Conservation (phyloP, 1,139 yeast species). For the Hansenula sp. region DNA sequence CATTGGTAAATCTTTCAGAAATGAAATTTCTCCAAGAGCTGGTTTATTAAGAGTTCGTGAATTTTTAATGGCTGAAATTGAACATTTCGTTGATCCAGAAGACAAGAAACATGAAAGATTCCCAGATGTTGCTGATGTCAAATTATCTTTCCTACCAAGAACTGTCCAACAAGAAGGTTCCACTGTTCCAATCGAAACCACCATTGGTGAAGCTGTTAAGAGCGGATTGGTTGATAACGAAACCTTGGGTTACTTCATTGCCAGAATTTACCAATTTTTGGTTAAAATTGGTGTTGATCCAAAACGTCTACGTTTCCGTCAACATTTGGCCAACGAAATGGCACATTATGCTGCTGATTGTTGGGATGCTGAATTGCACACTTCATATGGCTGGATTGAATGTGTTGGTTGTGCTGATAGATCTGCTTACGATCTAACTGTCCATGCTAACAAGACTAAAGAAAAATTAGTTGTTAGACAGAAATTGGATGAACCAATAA, state of each 20-base stretch:
- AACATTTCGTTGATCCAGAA: constrained; percentile 93
- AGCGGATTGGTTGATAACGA: constrained; percentile 91
- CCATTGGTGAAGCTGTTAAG: constrained; percentile 88
- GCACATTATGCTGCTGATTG: constrained; percentile 99
- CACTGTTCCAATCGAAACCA: constrained; percentile 56
- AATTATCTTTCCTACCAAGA: constrained; percentile 78
- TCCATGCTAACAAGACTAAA: constrained; percentile 92
- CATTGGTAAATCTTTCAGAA: constrained; percentile 97
- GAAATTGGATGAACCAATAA: constrained; percentile 76
- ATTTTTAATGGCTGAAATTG: constrained; percentile 98
- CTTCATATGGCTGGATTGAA: constrained; percentile 98
- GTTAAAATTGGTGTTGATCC: constrained; percentile 87
- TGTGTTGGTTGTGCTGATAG: constrained; percentile 99
- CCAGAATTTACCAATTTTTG: constrained; percentile 84
- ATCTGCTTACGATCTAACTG: constrained; percentile 95
- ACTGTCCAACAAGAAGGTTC: constrained; percentile 83
- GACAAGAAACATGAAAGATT: constrained; percentile 83
- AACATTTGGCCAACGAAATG: constrained; percentile 98
- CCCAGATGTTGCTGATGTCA: constrained; percentile 66
- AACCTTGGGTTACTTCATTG: constrained; percentile 95
- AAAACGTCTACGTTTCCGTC: constrained; percentile 87
- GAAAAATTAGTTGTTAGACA: constrained; percentile 94
- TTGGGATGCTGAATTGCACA: constrained; percentile 98
- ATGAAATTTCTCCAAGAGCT: constrained; percentile 97
- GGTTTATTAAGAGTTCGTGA: constrained; percentile 98